These are phyloP conservation scores for Penicillium sumatraense DNA, from an alignment of 2,329 filamentous ascomycete species.

Conservation along the genomic window DNA sequence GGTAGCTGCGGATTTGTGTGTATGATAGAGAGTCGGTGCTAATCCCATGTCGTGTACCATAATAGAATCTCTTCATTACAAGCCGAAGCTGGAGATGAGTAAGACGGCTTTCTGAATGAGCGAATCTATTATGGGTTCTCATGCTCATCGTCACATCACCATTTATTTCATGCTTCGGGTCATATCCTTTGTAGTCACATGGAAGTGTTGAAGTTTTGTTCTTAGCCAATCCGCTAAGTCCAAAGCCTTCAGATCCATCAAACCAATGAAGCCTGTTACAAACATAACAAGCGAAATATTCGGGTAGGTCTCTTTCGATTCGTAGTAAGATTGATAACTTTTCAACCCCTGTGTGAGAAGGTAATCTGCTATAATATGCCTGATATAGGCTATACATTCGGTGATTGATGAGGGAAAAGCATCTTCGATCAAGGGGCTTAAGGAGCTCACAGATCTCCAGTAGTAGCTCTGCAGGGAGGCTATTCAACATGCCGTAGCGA, in stretches of 20 bases:
- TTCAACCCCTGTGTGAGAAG: too few species aligned
- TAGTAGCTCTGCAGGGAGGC: too few species aligned
- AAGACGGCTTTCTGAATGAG: not conserved
- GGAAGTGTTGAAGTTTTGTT: not conserved
- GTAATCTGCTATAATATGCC: too few species aligned
- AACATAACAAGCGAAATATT: not conserved
- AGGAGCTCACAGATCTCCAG: too few species aligned
- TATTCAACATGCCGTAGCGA: too few species aligned
- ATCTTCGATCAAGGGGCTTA: too few species aligned
- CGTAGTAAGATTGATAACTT: not conserved
- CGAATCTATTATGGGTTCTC: not conserved
- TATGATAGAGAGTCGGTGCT: slow-evolving; percentile 9
- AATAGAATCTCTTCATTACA: slow-evolving; percentile 10
- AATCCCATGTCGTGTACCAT: slow-evolving; percentile 6
- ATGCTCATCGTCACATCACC: not conserved
- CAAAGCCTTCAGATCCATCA: not conserved
- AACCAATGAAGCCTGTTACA: not conserved
- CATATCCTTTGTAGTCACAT: not conserved
- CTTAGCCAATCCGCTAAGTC: not conserved
- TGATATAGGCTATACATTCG: too few species aligned
- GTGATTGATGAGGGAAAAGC: too few species aligned
- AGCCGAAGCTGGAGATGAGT: slow-evolving; percentile 16
- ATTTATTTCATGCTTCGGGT: not conserved
- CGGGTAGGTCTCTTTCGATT: not conserved
- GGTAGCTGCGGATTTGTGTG: not conserved